Conservation (phyloP, 1,139 yeast genomes). For the Geotrichum restrictum region DNA sequence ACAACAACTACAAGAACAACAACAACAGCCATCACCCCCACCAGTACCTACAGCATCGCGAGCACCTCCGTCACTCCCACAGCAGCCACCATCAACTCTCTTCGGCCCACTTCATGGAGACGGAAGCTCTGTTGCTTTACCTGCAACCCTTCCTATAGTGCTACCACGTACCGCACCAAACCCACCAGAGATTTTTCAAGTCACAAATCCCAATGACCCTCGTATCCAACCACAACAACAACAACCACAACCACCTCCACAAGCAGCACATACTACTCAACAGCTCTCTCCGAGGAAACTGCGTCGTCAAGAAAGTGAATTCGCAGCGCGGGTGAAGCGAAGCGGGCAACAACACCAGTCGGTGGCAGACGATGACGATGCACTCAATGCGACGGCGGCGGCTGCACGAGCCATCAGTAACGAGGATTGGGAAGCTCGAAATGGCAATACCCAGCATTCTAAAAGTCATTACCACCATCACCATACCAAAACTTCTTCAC, state of each 20-base stretch:
- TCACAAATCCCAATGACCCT: neutral
- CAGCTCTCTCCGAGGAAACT: neutral
- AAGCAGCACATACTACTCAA: neutral
- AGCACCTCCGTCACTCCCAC: no score
- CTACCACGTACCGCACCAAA: slow-evolving; percentile 6
- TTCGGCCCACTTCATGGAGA: neutral
- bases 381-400: slow-evolving; percentile 12
- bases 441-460: neutral
- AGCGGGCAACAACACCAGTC: neutral
- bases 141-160: neutral
- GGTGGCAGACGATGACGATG: slow-evolving; percentile 3
- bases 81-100: neutral
- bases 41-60: neutral
- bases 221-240: neutral
- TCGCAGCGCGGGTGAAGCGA: slow-evolving; percentile 11
- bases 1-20: neutral
- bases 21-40: neutral
- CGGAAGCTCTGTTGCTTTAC: neutral
- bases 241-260: neutral
- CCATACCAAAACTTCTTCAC: no score
- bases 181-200: slow-evolving; percentile 6
- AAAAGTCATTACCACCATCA: no score
- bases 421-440: slow-evolving; percentile 4
- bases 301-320: neutral
- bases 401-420: slow-evolving; percentile 13